Percentiles rank a stretch among this genome's conserved stretches.
Conservation (phyloP, 1,284 basidiomycete species). For the Cutaneotrichosporon cyanovorans region DNA sequence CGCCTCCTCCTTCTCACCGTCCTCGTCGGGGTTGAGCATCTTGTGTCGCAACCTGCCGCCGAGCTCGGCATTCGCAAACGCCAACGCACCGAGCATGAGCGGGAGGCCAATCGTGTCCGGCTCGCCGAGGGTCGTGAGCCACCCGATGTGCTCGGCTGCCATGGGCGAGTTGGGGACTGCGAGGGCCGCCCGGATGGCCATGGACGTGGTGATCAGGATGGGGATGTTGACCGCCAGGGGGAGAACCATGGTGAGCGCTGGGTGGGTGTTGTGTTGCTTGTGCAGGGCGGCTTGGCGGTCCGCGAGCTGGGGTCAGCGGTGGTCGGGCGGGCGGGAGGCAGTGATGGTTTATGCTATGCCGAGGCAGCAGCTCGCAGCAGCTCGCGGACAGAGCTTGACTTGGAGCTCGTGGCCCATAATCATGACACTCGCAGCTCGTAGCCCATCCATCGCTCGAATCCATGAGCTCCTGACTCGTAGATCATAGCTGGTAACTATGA, state of each 20-base stretch:
- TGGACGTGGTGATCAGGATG: constrained; percentile 41
- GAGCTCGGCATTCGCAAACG: constrained; percentile 43
- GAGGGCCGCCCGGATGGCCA: constrained; percentile 40
- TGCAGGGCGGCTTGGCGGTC: constrained; percentile 33
- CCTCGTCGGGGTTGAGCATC: no score
- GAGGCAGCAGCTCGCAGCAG: not conserved
- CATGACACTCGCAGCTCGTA: no score
- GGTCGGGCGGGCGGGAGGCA: not conserved
- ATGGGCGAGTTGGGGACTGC: constrained; percentile 25
- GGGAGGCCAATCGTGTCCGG: constrained; percentile 40
- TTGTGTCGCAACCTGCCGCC: constrained; percentile 2
- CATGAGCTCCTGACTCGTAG: no score
- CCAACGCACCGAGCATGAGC: constrained; percentile 36
- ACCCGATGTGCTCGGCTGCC: constrained; percentile 33
- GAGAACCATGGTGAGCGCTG: constrained; percentile 35
- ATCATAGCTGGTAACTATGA: no score
- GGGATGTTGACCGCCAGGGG: constrained; percentile 46
- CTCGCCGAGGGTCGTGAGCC: constrained; percentile 41
- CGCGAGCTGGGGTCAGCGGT: constrained; percentile 29
- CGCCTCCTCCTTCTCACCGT: no score
- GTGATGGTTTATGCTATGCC: not conserved
- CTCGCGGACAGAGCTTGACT: not conserved
- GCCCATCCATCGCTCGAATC: no score
- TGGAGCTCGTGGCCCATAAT: no score
- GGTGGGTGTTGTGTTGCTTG: constrained; percentile 37